Base-by-base conservation (phyloP, 2,329 filamentous ascomycete genomes). In the Colletotrichum limetticola region DNA sequence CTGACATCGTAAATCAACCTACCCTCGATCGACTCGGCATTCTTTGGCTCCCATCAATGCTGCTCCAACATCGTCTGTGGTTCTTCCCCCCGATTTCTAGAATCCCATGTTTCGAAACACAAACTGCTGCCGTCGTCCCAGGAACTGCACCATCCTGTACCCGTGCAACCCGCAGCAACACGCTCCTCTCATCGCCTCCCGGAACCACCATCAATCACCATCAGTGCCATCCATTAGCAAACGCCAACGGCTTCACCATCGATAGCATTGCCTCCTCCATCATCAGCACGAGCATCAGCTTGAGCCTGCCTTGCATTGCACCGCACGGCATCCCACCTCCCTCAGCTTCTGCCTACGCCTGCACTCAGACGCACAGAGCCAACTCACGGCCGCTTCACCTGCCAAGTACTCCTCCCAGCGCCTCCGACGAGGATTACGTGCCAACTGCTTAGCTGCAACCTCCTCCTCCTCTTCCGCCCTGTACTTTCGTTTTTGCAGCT, bases 91-190 rank as follows among this genome's bases (percentile, higher is more conserved):
- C 60, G 46, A 56, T 56, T 72, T 72, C 70, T 72, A 70, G 66
- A 72, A 72, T 60, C 46, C 35, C 60, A 70, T 70, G 70, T 70
- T 70, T 72, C 66, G 66, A 70, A 72, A 72, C 70, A 57, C 66
- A 60, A 55, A 24, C 37, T 65, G 30, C 60, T 53, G 59, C 60
- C 66, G 66, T 70, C 70, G 70, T 72, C 70, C 70, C 66, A 72
- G 66, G 60, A 70, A 70, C 70, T 72, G 70, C 70, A 66, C 56
- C 66, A 16, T 24, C 19, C 58, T 68, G 66, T 55, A 35, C 53
- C 69, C 63, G 69, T 72, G 70, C 70, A 55, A 32, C 56, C 60
- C 64, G 60, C 66, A 70, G 32, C 28, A 66, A 67, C 57, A 67
- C 49, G 46, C 46, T 64, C 42, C 70, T 35, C 37, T 42, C 53